These are phyloP conservation scores for Vickermania ingenoplastis DNA, from an alignment of 208 protist species.

Conservation along the genomic window DNA sequence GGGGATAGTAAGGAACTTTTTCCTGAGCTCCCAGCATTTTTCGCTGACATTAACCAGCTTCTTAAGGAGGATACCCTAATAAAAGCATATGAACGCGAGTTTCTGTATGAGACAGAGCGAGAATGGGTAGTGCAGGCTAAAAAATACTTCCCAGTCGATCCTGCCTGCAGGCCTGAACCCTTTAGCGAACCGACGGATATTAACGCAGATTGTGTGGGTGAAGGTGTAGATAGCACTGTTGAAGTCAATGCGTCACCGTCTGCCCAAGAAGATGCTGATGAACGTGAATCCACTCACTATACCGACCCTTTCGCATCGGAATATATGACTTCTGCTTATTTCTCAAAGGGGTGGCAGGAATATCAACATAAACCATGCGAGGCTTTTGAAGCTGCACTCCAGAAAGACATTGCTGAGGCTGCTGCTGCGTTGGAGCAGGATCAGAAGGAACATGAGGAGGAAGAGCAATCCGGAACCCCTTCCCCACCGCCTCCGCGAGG, in stretches of 20 bases:
- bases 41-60: conserved; percentile 18
- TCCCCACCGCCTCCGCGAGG: neutral
- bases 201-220: no score
- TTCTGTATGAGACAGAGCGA: conserved; percentile 1
- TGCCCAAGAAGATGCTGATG: no score
- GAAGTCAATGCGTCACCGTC: no score
- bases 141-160: no score
- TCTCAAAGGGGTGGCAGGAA: neutral
- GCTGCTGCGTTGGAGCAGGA: neutral
- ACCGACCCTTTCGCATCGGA: neutral
- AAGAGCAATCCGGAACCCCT: neutral
- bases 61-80: conserved; percentile 13
- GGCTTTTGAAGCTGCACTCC: neutral
- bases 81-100: conserved; percentile 18
- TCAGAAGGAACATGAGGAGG: neutral
- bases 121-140: neutral
- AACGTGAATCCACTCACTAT: neutral
- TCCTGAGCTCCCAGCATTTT: conserved; percentile 29
- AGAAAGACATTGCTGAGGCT: neutral
- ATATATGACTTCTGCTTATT: neutral
- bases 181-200: no score
- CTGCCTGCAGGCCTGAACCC: no score
- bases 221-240: no score
- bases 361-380: neutral
- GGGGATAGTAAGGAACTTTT: conserved; percentile 13